Conservation (phyloP, 2,329 filamentous ascomycete species). For the Phialemoniopsis sp. region DNA sequence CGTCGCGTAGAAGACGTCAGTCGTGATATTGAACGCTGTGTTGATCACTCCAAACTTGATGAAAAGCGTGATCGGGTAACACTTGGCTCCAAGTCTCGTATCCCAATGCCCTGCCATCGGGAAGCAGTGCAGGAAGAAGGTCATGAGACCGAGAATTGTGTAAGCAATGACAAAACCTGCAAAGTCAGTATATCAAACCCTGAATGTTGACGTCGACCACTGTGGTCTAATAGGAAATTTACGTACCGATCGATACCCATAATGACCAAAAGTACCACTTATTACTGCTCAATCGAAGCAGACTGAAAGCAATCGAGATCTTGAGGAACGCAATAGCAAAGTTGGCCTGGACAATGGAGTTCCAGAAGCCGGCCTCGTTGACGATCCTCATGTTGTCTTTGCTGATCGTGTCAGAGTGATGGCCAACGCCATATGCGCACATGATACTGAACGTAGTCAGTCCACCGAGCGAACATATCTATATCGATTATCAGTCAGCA, state of each 20-base stretch:
- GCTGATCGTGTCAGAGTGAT: conserved; percentile 31
- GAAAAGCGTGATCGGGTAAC: conserved; percentile 11
- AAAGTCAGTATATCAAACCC: not conserved
- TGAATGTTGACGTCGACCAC: too few relatives aligned
- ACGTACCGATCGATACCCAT: conserved; percentile 14
- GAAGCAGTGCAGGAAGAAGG: conserved; percentile 15
- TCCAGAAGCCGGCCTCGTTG: conserved; percentile 35
- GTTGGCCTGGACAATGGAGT: conserved; percentile 38
- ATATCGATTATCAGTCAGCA: too few relatives aligned
- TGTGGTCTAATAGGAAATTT: not conserved
- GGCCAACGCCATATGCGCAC: conserved; percentile 39
- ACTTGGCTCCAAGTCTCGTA: conserved; percentile 7
- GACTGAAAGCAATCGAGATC: conserved; percentile 13
- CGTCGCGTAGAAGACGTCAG: conserved; percentile 36
- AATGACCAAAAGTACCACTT: conserved; percentile 17
- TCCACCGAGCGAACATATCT: conserved; percentile 22
- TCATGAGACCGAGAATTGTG: conserved; percentile 13
- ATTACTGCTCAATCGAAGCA: conserved; percentile 13
- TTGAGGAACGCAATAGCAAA: conserved; percentile 12
- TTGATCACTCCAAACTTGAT: conserved; percentile 36
- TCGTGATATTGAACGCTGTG: conserved; percentile 33
- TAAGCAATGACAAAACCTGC: conserved; percentile 14
- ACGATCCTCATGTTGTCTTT: conserved; percentile 24
- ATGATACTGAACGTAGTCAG: conserved; percentile 33
- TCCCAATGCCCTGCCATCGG: conserved; percentile 17